A percentile compares a stretch with the other conserved stretches of the same genome.
phyloP scores from a whole-genome alignment of 2,329 filamentous ascomycete species.

The Verticillium zaregamsianum region DNA sequence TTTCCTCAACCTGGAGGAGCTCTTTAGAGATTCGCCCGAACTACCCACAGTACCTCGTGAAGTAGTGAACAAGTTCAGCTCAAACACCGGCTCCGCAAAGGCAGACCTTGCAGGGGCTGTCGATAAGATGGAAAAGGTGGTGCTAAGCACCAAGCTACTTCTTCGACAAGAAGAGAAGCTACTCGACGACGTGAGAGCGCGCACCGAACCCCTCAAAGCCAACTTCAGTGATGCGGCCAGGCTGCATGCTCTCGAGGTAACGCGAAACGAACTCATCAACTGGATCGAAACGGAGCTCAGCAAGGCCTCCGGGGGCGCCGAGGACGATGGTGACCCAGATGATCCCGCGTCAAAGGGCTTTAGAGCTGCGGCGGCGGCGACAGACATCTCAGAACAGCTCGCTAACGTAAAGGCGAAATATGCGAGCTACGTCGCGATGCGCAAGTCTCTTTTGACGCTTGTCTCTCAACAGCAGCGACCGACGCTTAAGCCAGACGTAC shows the following conservation, averaged over 20 bases:
- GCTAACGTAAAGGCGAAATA: conserved; percentile 50
- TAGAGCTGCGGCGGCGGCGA: conserved; percentile 8
- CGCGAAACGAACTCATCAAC: conserved; percentile 56
- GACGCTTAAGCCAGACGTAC: conserved; percentile 13
- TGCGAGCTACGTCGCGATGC: conserved; percentile 43
- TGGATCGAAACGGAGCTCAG: conserved; percentile 63
- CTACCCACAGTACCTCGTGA: conserved; percentile 49
- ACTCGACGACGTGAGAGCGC: conserved; percentile 34
- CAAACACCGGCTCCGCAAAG: conserved; percentile 31
- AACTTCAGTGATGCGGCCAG: conserved; percentile 35
- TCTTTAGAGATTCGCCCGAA: conserved; percentile 38
- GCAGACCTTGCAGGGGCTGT: conserved; percentile 43
- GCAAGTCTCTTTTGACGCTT: conserved; percentile 42
- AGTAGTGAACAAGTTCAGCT: conserved; percentile 45
- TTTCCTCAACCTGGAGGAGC: conserved; percentile 44
- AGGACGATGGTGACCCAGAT: conserved; percentile 14
- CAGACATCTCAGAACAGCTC: conserved; percentile 34
- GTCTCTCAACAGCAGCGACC: conserved; percentile 26
- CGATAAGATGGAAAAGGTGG: conserved; percentile 51
- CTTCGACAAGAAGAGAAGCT: conserved; percentile 53
- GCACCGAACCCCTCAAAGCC: conserved; percentile 17
- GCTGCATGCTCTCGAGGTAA: conserved; percentile 48
- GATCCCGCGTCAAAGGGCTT: conserved; percentile 4
- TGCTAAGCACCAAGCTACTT: conserved; percentile 53
- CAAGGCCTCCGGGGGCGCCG: conserved; percentile 38